Evolutionary conservation across 2,329 filamentous ascomycete genomes (phyloP).

Genomic region (Trichoderma hamatum): DNA sequence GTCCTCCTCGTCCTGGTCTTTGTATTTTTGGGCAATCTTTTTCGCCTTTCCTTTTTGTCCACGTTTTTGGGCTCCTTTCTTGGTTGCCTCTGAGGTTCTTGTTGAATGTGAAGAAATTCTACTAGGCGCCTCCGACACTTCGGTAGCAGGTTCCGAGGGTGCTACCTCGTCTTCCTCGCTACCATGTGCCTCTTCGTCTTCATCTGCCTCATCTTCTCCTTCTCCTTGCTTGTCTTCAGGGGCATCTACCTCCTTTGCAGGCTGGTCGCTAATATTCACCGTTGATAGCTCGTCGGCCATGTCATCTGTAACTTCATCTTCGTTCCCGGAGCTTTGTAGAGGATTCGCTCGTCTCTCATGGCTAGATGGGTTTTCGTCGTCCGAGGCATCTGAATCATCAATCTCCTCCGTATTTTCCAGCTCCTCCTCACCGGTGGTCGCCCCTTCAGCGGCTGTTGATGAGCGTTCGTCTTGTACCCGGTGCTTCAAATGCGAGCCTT

Average conservation of each 20-base stretch:
- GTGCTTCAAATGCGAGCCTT: constrained; percentile 77
- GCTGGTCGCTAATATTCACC: constrained; percentile 33
- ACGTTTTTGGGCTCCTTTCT: constrained; percentile 59
- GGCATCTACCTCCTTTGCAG: neutral
- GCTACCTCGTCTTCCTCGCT: constrained; percentile 30
- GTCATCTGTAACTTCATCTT: constrained; percentile 37
- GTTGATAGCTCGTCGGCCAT: constrained; percentile 34
- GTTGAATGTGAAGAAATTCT: constrained; percentile 22
- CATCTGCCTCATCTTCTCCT: constrained; percentile 27
- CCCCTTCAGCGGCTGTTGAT: constrained; percentile 14
- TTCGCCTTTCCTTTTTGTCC: constrained; percentile 83
- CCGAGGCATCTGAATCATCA: constrained; percentile 37
- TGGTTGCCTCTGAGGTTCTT: neutral
- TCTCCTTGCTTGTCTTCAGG: constrained; percentile 30
- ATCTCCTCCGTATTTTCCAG: constrained; percentile 31
- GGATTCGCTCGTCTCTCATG: constrained; percentile 43
- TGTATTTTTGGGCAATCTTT: constrained; percentile 88
- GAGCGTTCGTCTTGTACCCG: constrained; percentile 39
- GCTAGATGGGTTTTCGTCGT: constrained; percentile 38
- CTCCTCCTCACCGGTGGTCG: constrained; percentile 32
- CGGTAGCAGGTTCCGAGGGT: constrained; percentile 33
- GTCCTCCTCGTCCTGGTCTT: constrained; percentile 92
- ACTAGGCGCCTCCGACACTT: constrained; percentile 30
- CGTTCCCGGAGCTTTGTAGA: constrained; percentile 38
- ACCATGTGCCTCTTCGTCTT: constrained; percentile 34